These are phyloP conservation scores for Aspergillus kassunensis DNA, from an alignment of 495 filamentous ascomycete genomes.

Conservation along the genomic window DNA sequence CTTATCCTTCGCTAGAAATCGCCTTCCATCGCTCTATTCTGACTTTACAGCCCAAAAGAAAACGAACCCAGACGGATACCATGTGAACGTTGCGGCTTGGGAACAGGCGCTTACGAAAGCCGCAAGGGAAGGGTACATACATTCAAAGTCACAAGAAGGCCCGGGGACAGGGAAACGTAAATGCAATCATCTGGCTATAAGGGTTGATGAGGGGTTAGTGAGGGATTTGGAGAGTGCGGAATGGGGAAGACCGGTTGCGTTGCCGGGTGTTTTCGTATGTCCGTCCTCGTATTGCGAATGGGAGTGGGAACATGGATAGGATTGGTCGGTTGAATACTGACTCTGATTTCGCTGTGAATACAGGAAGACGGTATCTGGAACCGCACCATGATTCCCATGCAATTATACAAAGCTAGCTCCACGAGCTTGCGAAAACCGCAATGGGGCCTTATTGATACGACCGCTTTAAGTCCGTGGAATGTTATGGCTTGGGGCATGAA, in stretches of 20 bases:
- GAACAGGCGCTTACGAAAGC: constrained; percentile 66
- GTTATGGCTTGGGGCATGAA: constrained; percentile 73
- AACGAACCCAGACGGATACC: constrained; percentile 87
- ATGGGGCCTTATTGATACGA: constrained; percentile 53
- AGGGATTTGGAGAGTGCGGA: constrained; percentile 69
- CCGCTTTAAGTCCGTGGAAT: constrained; percentile 49
- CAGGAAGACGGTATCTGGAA: constrained; percentile 65
- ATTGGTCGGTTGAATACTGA: background rate
- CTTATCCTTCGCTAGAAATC: constrained; percentile 59
- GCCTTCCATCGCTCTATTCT: constrained; percentile 89
- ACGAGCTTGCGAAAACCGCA: constrained; percentile 45
- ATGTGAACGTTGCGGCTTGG: constrained; percentile 83
- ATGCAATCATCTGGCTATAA: constrained; percentile 54
- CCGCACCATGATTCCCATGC: constrained; percentile 63
- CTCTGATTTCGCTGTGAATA: constrained; percentile 1
- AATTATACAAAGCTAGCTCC: constrained; percentile 58
- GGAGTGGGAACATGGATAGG: too few species aligned
- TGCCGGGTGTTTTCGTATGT: constrained; percentile 71
- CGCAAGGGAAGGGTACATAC: constrained; percentile 60
- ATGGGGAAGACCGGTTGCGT: constrained; percentile 78
- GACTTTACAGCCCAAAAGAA: constrained; percentile 77
- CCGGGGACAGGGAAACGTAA: constrained; percentile 26
- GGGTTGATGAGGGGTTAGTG: constrained; percentile 64
- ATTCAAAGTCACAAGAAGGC: constrained; percentile 27
- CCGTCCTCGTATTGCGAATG: background rate